Conservation (phyloP, 352 stramenopile species). For the Phytophthora foliorum region DNA sequence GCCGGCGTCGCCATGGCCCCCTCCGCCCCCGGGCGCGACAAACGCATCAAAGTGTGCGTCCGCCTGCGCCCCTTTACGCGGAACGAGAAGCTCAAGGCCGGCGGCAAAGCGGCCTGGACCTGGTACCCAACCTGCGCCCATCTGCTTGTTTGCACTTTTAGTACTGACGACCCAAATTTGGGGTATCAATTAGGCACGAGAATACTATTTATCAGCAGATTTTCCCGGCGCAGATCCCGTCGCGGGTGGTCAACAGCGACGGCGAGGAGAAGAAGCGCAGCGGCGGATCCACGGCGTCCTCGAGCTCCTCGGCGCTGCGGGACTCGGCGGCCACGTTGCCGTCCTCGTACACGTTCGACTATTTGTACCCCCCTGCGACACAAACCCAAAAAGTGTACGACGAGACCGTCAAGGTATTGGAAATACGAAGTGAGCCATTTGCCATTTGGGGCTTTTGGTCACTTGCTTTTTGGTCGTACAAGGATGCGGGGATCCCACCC, state of each 20-base stretch:
- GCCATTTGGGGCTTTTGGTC: neutral
- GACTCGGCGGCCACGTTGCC: constrained; percentile 51
- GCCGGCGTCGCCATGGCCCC: constrained; percentile 27
- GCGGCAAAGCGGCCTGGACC: constrained; percentile 84
- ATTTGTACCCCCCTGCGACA: constrained; percentile 80
- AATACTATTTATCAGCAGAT: constrained; percentile 93
- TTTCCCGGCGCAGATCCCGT: constrained; percentile 70
- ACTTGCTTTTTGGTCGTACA: constrained; percentile 34
- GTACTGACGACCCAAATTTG: neutral
- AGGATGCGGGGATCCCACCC: constrained; percentile 34
- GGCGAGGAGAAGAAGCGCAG: constrained; percentile 41
- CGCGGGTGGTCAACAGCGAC: constrained; percentile 34
- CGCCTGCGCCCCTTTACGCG: constrained; percentile 80
- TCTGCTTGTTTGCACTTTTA: neutral
- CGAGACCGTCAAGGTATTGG: constrained; percentile 70
- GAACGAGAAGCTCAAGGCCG: constrained; percentile 73
- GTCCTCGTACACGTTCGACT: constrained; percentile 89
- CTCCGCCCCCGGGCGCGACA: constrained; percentile 45
- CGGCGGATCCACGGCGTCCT: constrained; percentile 48
- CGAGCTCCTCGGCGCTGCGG: constrained; percentile 36
- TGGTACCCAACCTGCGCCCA: constrained; percentile 47
- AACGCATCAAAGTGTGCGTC: constrained; percentile 86
- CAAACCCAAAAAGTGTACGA: constrained; percentile 87
- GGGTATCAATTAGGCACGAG: constrained; percentile 60
- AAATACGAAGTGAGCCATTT: neutral